A percentile compares a stretch with the other conserved stretches of the same genome.
These are phyloP conservation scores for Colletotrichum horii DNA, from an alignment of 2,329 filamentous ascomycete species.

Conservation along the genomic window DNA sequence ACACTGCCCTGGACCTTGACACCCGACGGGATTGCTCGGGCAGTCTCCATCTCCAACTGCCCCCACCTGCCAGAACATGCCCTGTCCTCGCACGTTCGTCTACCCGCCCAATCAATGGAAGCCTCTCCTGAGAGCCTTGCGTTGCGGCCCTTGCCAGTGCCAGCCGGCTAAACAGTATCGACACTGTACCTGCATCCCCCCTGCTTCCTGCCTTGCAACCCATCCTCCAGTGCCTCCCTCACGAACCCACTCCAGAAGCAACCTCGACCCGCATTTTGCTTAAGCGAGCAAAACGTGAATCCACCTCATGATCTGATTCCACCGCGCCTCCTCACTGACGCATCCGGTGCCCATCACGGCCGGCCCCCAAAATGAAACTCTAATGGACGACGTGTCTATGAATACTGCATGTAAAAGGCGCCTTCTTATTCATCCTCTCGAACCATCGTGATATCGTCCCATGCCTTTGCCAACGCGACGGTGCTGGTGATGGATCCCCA, in stretches of 20 bases:
- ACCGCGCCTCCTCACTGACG: background rate
- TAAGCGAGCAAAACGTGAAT: background rate
- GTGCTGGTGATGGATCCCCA: background rate
- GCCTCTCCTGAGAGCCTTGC: background rate
- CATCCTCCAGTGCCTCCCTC: background rate
- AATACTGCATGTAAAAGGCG: background rate
- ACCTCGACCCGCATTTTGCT: background rate
- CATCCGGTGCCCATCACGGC: background rate
- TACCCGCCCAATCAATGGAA: background rate
- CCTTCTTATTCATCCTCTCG: background rate
- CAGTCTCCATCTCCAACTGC: background rate
- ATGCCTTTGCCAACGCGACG: background rate
- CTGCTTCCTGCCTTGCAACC: background rate
- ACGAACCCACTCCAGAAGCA: background rate
- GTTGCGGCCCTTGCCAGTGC: background rate
- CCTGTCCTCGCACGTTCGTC: background rate
- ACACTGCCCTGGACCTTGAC: background rate
- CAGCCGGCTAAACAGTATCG: background rate
- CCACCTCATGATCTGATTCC: constrained; percentile 17
- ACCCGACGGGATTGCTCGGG: background rate
- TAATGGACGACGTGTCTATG: background rate
- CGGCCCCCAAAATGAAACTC: background rate
- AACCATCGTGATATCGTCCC: background rate
- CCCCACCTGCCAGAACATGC: background rate
- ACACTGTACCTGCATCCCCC: background rate